Conservation (phyloP, 179 eudicot genomes). For the Heliamphora pulchella region DNA sequence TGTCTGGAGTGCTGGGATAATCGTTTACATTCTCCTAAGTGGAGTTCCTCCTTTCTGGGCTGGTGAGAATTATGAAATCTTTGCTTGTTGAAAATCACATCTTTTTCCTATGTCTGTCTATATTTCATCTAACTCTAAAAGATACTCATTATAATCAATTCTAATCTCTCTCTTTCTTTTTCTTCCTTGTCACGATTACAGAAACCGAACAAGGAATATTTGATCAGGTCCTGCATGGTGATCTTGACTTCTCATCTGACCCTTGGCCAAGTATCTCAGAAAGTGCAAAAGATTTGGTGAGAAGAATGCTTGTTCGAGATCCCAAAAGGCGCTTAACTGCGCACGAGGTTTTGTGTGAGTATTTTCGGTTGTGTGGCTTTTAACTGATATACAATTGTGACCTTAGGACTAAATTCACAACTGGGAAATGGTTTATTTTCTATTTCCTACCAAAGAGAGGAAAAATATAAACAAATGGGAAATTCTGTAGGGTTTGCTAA, state of each 20-base stretch:
- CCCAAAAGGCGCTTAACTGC: constrained; percentile 48
- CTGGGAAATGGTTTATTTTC: constrained; percentile 6
- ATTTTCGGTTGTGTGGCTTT: neutral
- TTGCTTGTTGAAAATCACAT: constrained; percentile 8
- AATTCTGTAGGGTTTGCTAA: neutral
- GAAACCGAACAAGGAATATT: constrained; percentile 67
- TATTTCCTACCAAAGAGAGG: neutral
- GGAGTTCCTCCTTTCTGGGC: constrained; percentile 63
- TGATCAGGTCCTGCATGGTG: constrained; percentile 67
- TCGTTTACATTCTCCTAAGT: no score
- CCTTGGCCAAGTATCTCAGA: constrained; percentile 72
- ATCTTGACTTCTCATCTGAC: constrained; percentile 60
- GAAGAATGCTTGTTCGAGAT: constrained; percentile 59
- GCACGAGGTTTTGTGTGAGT: constrained; percentile 50
- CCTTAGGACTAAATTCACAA: constrained; percentile 5
- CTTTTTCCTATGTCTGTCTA: neutral
- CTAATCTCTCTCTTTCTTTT: neutral
- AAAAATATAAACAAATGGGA: neutral
- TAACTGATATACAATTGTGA: neutral
- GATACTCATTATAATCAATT: neutral
- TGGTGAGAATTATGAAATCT: constrained; percentile 22
- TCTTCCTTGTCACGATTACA: constrained; percentile 12
- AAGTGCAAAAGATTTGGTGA: constrained; percentile 59
- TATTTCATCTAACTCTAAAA: neutral
- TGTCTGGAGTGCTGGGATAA: no score